Conservation (phyloP, 495 filamentous ascomycete genomes). For the Xeromyces bisporus region DNA sequence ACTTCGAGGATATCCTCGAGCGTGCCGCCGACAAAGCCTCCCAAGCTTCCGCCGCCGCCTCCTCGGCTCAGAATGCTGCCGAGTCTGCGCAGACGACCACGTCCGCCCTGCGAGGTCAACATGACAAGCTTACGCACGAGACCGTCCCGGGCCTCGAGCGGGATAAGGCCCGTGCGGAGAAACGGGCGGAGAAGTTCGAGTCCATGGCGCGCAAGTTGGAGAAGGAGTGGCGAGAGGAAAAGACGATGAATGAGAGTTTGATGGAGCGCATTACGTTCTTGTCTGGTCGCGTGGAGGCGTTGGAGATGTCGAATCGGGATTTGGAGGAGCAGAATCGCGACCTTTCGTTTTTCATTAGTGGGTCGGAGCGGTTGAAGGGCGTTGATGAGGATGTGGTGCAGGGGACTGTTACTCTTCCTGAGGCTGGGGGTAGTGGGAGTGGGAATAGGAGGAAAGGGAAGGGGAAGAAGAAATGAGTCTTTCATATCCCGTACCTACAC, state of each 20-base stretch:
- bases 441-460: conserved; percentile 37
- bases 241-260: conserved; percentile 60
- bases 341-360: conserved; percentile 73
- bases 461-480: conserved; percentile 6
- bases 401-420: conserved; percentile 39
- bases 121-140: conserved; percentile 38
- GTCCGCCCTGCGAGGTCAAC: conserved; percentile 33
- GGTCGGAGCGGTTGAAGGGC: conserved; percentile 63
- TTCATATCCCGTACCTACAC: too few relatives aligned
- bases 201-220: conserved; percentile 59
- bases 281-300: conserved; percentile 33
- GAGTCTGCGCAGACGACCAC: conserved; percentile 34
- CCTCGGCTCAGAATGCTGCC: conserved; percentile 40
- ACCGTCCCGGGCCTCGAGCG: conserved; percentile 49
- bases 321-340: conserved; percentile 80
- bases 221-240: conserved; percentile 73
- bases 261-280: conserved; percentile 60
- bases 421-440: conserved; percentile 30
- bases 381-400: conserved; percentile 41
- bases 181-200: conserved; percentile 50
- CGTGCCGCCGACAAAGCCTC: conserved; percentile 84
- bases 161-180: conserved; percentile 49
- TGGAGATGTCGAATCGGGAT: conserved; percentile 40
- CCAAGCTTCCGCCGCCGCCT: conserved; percentile 48
- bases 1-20: conserved; percentile 86